Evolutionary conservation across 192 early-diverging fungal genomes (phyloP).

Genomic region (Spizellomyces punctatus): DNA sequence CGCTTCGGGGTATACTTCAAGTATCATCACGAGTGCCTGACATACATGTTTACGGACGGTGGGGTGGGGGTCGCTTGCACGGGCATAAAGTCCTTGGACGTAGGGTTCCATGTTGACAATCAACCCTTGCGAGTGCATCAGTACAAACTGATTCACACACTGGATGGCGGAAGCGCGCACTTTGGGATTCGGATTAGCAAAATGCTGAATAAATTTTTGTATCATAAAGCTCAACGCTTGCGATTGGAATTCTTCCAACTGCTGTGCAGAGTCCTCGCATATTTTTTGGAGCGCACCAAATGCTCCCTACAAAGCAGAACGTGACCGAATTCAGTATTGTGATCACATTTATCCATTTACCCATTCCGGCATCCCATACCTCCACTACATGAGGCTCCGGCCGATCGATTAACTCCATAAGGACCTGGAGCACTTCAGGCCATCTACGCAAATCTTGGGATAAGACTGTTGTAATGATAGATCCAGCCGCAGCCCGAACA

Average conservation of each 20-base stretch:
- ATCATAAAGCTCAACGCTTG: conserved; percentile 84
- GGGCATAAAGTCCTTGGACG: conserved; percentile 77
- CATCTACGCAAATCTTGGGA: conserved; percentile 71
- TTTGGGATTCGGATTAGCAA: conserved; percentile 72
- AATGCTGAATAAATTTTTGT: conserved; percentile 84
- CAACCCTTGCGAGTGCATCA: conserved; percentile 71
- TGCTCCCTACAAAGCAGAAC: conserved; percentile 57
- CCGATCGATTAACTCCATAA: conserved; percentile 80
- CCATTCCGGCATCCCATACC: conserved; percentile 40
- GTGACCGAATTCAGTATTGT: background rate
- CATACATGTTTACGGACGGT: conserved; percentile 92
- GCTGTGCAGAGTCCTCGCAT: conserved; percentile 89
- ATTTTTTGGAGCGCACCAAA: conserved; percentile 90
- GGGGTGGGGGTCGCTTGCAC: conserved; percentile 79
- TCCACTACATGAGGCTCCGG: conserved; percentile 73
- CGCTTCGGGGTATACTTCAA: conserved; percentile 84
- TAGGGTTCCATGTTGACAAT: conserved; percentile 70
- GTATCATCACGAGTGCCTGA: conserved; percentile 87
- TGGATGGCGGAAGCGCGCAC: conserved; percentile 82
- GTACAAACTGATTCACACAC: conserved; percentile 86
- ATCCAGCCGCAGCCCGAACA: conserved; percentile 82
- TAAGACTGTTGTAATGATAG: conserved; percentile 87
- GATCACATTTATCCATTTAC: background rate
- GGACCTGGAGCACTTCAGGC: conserved; percentile 78
- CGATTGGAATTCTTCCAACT: conserved; percentile 77